Evolutionary conservation across 805 yeast species (phyloP).

Genomic region (Saccharomycopsis javanensis): DNA sequence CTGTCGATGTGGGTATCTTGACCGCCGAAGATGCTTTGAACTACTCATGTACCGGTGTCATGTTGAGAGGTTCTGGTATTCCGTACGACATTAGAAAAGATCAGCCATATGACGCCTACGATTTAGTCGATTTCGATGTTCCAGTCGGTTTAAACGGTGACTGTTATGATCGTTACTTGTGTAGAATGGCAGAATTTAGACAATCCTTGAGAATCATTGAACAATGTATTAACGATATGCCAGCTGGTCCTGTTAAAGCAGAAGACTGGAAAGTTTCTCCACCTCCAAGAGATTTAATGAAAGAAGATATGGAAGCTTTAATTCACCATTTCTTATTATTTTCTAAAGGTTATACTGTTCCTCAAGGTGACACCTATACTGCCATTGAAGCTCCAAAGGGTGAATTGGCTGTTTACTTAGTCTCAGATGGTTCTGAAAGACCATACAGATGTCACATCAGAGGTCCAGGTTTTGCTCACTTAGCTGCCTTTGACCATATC

Average conservation of each 20-base stretch:
- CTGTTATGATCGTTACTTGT: constrained; percentile 81
- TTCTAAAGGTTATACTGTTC: constrained; percentile 84
- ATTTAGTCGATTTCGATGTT: constrained; percentile 73
- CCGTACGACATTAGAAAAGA: constrained; percentile 81
- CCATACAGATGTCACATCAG: constrained; percentile 89
- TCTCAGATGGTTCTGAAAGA: constrained; percentile 81
- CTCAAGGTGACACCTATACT: constrained; percentile 84
- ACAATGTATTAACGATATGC: constrained; percentile 87
- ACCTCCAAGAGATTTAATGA: constrained; percentile 75
- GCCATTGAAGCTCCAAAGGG: constrained; percentile 94
- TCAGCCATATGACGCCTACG: constrained; percentile 87
- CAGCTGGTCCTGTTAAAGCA: constrained; percentile 83
- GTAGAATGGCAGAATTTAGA: constrained; percentile 87
- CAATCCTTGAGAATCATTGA: constrained; percentile 82
- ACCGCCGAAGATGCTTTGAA: constrained; percentile 82
- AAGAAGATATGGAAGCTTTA: constrained; percentile 86
- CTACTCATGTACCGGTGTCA: constrained; percentile 74
- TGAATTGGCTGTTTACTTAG: constrained; percentile 86
- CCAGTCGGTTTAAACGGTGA: constrained; percentile 85
- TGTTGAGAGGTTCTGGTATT: constrained; percentile 86
- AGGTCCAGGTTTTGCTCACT: constrained; percentile 90
- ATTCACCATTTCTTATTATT: constrained; percentile 82
- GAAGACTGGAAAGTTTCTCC: constrained; percentile 82
- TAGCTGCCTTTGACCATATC: constrained; percentile 81
- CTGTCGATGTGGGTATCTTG: constrained; percentile 68